Conservation (phyloP, 2,329 filamentous ascomycete species). For the Hymenoscyphus fructigenus region DNA sequence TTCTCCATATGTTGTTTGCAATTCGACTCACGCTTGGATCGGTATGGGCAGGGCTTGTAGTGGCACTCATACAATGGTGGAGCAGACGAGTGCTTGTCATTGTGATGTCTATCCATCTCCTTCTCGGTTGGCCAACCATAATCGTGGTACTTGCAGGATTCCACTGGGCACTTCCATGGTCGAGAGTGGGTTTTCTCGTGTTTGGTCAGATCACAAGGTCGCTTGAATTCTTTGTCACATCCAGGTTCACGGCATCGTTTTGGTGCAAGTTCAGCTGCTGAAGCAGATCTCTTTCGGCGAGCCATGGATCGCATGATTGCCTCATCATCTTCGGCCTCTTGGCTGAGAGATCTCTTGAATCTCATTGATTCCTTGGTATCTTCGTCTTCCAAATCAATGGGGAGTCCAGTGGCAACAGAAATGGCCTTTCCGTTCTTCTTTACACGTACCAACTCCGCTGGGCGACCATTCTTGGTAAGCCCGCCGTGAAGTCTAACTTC, state of each 20-base stretch:
- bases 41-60: conserved; percentile 83
- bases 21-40: conserved; percentile 93
- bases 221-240: conserved; percentile 91
- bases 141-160: conserved; percentile 84
- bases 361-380: conserved; percentile 48
- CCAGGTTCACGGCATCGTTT: conserved; percentile 72
- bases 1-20: conserved; percentile 99
- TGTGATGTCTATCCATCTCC: conserved; percentile 91
- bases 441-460: conserved; percentile 79
- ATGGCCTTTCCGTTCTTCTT: conserved; percentile 78
- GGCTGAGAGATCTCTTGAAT: conserved; percentile 65
- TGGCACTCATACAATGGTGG: conserved; percentile 82
- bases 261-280: conserved; percentile 76
- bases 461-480: conserved; percentile 75
- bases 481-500: conserved; percentile 80
- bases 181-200: conserved; percentile 97
- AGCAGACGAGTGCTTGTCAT: conserved; percentile 86
- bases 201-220: conserved; percentile 96
- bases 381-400: conserved; percentile 55
- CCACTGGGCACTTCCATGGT: conserved; percentile 86
- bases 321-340: conserved; percentile 75
- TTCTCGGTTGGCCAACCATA: conserved; percentile 97
- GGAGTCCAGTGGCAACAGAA: conserved; percentile 70
- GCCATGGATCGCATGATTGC: conserved; percentile 91
- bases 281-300: conserved; percentile 88